Base-by-base conservation (phyloP, 805 yeast genomes). In the Suhomyces vadensis region DNA sequence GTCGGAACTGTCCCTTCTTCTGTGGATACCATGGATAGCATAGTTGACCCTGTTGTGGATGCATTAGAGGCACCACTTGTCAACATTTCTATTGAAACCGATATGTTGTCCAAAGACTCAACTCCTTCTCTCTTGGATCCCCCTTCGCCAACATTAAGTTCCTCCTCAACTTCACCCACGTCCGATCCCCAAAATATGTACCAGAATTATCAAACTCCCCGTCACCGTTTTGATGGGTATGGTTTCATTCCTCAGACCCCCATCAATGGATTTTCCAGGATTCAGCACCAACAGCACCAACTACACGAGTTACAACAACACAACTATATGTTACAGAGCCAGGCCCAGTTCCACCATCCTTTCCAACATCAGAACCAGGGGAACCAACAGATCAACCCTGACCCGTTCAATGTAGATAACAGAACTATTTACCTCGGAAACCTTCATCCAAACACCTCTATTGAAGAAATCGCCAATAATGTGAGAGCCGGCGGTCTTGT, bases 401-500 rank as follows among this genome's bases (percentile, higher is more conserved):
- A 64, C 36, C 58, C 69, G 3, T 53, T 51, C 37, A 69, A 67
- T 45, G 53, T 56, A n/a, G 71, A 72, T 10, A 86, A 85, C 57
- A 70, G 95, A 58, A 81, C 91, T 1, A 77, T 86, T 13, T 85
- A 80, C 56, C 67, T 86, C 35, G 87, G 87, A 4, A 82, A 82
- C 51, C 67, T 86, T 39, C 84, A 82, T 48, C 78, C 82, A 6
- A 72, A 75, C 39, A 79, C 89, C 1, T 77, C 82, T 5, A 75
- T 78, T 1, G 92, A 85, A 58, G 91, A 86, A 54, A 75, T 86
- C 37, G 86, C 91, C 53, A 86, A 86, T 57, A 80, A 78, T 36
- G 82, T 85, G 22, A 73, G 91, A 53, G 92, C 74, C 8, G 77
- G 92, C 33, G 95, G 95, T n/a, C 64, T 81, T 14, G 69, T 86